Evolutionary conservation across 371 early-diverging fungal species (phyloP).

Genomic region (Mortierella sp.): DNA sequence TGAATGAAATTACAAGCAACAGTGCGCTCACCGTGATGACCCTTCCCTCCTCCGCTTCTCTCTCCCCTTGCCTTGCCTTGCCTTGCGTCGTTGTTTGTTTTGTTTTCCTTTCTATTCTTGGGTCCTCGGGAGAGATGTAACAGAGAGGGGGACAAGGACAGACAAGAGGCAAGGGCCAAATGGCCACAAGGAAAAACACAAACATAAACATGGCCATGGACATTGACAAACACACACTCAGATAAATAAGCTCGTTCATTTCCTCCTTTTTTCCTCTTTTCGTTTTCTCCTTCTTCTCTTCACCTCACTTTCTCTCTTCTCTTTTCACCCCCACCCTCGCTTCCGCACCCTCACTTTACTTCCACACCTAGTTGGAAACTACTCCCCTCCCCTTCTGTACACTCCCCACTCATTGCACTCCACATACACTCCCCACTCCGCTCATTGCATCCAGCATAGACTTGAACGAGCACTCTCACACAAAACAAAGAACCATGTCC

Average conservation of each 20-base stretch:
- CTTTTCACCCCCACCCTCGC: not conserved
- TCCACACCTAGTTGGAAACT: constrained; percentile 2
- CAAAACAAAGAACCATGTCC: not conserved
- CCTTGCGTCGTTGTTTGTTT: constrained; percentile 1
- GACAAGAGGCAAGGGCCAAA: not conserved
- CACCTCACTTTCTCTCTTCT: not conserved
- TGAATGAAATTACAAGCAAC: not conserved
- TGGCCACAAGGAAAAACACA: not conserved
- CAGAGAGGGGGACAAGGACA: not conserved
- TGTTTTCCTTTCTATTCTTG: constrained; percentile 5
- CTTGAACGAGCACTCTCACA: not conserved
- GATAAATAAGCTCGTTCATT: no score
- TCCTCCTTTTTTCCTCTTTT: not conserved
- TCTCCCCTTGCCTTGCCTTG: not conserved
- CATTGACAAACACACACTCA: not conserved
- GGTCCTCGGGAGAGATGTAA: not conserved
- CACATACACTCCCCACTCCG: not conserved
- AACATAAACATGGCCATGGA: not conserved
- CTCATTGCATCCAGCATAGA: constrained; percentile 17
- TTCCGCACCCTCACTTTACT: constrained; percentile 9
- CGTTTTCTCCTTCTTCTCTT: not conserved
- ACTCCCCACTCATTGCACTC: not conserved
- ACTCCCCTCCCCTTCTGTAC: not conserved
- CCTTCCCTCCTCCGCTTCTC: not conserved
- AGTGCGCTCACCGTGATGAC: constrained; percentile 10